These are phyloP conservation scores for Dictyostelium purpureum DNA, from an alignment of 78 protist genomes.

Conservation along the genomic window DNA sequence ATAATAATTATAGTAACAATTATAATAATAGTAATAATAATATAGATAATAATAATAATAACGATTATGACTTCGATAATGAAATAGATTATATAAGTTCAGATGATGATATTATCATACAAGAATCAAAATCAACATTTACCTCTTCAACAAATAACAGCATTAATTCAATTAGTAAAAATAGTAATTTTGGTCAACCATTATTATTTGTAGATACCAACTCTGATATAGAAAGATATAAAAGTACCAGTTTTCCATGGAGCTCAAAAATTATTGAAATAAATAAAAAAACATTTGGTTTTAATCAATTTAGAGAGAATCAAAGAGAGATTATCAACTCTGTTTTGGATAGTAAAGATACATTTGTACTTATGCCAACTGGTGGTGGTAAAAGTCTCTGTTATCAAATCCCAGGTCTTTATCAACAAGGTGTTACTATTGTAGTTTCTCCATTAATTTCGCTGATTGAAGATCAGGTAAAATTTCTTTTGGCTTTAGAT, in stretches of 20 bases:
- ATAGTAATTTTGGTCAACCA: background rate
- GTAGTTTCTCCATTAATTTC: slow-evolving; percentile 97
- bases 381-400: slow-evolving; percentile 99
- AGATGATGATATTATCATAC: background rate
- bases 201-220: background rate
- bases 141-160: background rate
- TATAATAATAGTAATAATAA: background rate
- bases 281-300: slow-evolving; percentile 56
- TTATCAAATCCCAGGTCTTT: slow-evolving; percentile 80
- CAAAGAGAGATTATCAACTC: slow-evolving; percentile 94
- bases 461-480: slow-evolving; percentile 98
- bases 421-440: slow-evolving; percentile 33
- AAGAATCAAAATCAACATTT: background rate
- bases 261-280: background rate
- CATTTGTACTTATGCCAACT: slow-evolving; percentile 98
- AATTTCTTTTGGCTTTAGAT: background rate
- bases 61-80: slow-evolving; percentile 2
- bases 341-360: slow-evolving; percentile 85
- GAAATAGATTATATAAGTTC: background rate
- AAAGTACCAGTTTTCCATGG: slow-evolving; percentile 48
- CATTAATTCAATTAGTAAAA: background rate
- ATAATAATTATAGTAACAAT: slow-evolving; percentile 11
- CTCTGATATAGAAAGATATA: background rate
- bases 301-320: slow-evolving; percentile 77
- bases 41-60: background rate